Percentiles rank a stretch among this genome's conserved stretches.
These are phyloP conservation scores for Colletotrichum sp. DNA, from an alignment of 2,329 filamentous ascomycete species.

Conservation along the genomic window DNA sequence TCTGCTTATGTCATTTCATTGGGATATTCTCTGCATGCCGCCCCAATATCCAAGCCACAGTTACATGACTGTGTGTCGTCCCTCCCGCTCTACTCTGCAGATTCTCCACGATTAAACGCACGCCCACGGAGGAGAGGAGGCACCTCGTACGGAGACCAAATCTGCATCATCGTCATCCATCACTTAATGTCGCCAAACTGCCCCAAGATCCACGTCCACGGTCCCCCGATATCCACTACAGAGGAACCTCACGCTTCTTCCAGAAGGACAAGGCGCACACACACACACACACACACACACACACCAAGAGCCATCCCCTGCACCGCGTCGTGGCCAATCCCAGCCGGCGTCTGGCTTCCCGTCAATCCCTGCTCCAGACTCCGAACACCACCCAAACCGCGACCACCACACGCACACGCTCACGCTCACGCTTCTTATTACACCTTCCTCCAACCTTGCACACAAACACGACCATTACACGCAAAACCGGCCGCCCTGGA, in stretches of 20 bases:
- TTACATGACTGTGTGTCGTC: neutral
- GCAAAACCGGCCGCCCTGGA: neutral
- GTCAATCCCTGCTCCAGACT: constrained; percentile 8
- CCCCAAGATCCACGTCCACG: neutral
- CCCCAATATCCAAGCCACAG: neutral
- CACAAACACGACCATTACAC: neutral
- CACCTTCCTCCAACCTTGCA: neutral
- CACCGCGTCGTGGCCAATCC: constrained; percentile 17
- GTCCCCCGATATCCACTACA: neutral
- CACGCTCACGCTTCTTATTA: neutral
- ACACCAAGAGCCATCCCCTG: neutral
- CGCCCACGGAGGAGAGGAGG: neutral
- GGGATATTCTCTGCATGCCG: neutral
- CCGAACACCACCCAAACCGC: neutral
- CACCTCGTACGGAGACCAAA: neutral
- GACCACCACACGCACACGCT: neutral
- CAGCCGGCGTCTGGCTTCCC: neutral
- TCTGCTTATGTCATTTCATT: neutral
- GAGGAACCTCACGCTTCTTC: neutral
- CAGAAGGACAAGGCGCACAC: neutral
- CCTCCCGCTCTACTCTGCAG: neutral
- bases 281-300: neutral
- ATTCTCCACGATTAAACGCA: constrained; percentile 1
- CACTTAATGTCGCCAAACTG: constrained; percentile 6
- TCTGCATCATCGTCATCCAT: neutral